These are phyloP conservation scores for Fusarium albidum DNA, from an alignment of 2,329 filamentous ascomycete species.

Conservation along the genomic window DNA sequence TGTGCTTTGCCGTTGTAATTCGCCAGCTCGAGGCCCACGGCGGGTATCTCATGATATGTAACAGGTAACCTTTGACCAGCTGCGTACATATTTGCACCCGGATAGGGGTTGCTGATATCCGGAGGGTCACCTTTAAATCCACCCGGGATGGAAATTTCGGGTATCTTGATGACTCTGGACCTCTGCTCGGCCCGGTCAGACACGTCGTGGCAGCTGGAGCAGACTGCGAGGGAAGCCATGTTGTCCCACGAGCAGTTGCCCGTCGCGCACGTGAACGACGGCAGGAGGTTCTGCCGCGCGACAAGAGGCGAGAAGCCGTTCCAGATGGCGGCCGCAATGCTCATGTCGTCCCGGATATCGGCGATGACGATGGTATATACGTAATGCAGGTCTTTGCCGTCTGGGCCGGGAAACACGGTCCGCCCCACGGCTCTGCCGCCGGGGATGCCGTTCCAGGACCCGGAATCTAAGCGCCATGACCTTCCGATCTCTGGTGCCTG, in stretches of 20 bases:
- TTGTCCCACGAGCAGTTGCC: slow-evolving; percentile 22
- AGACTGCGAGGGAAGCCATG: slow-evolving; percentile 8
- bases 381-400: not conserved
- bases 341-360: not conserved
- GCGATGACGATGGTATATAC: not conserved
- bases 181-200: not conserved
- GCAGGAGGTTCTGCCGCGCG: not conserved
- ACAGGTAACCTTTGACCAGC: not conserved
- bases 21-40: not conserved
- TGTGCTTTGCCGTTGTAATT: slow-evolving; percentile 4
- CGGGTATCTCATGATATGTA: not conserved
- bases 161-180: not conserved
- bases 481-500: not conserved
- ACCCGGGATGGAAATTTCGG: not conserved
- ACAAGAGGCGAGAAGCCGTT: slow-evolving; percentile 6
- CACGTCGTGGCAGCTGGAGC: slow-evolving; percentile 12
- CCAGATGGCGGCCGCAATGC: slow-evolving; percentile 17
- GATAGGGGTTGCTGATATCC: slow-evolving; percentile 3
- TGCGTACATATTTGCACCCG: rapidly evolving
- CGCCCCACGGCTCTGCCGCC: too few species aligned
- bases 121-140: not conserved
- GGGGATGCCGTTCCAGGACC: too few species aligned
- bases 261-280: slow-evolving; percentile 4
- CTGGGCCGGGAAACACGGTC: not conserved
- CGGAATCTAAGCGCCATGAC: not conserved